Percentiles rank a stretch among this genome's conserved stretches.
Conservation (phyloP, 441 rosid species). For the Erodium chrysanthum region DNA sequence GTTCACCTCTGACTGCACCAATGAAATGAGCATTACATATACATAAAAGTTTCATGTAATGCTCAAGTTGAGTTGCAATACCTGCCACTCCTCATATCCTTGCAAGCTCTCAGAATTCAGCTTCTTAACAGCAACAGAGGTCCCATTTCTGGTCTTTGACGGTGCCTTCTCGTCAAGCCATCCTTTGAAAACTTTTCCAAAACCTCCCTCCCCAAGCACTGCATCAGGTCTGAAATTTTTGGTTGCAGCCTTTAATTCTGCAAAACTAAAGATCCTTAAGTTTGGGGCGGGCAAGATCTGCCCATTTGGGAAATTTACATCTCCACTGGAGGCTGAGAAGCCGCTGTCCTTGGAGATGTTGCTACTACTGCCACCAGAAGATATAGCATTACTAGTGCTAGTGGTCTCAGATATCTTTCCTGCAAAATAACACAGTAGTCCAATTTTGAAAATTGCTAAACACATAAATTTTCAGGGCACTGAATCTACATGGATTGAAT, state of each 20-base stretch:
- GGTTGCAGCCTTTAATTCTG: slow-evolving; percentile 62
- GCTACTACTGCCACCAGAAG: slow-evolving; percentile 50
- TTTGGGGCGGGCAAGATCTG: slow-evolving; percentile 62
- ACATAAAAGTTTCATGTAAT: not conserved
- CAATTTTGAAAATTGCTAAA: not conserved
- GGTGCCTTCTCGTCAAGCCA: slow-evolving; percentile 68
- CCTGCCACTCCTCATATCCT: slow-evolving; percentile 92
- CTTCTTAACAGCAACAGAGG: slow-evolving; percentile 71
- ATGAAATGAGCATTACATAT: not conserved
- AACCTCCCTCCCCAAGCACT: slow-evolving; percentile 89
- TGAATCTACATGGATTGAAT: not conserved
- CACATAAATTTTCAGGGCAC: not conserved
- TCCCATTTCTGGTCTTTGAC: slow-evolving; percentile 43
- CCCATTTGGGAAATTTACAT: slow-evolving; percentile 41
- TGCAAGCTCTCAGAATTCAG: slow-evolving; percentile 76
- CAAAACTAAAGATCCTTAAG: slow-evolving; percentile 53
- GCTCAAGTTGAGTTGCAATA: slow-evolving; percentile 24
- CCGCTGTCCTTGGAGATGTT: slow-evolving; percentile 47
- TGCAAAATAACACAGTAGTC: slow-evolving; percentile 13
- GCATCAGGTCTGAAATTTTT: slow-evolving; percentile 56
- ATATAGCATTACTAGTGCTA: slow-evolving; percentile 44
- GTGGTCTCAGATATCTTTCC: slow-evolving; percentile 49
- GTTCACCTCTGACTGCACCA: slow-evolving; percentile 43
- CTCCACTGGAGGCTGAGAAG: slow-evolving; percentile 50
- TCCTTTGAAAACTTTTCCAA: slow-evolving; percentile 85